Percentiles rank a stretch among this genome's conserved stretches.
phyloP scores from a whole-genome alignment of 306 rosid genomes.

The Begonia masoniana region DNA sequence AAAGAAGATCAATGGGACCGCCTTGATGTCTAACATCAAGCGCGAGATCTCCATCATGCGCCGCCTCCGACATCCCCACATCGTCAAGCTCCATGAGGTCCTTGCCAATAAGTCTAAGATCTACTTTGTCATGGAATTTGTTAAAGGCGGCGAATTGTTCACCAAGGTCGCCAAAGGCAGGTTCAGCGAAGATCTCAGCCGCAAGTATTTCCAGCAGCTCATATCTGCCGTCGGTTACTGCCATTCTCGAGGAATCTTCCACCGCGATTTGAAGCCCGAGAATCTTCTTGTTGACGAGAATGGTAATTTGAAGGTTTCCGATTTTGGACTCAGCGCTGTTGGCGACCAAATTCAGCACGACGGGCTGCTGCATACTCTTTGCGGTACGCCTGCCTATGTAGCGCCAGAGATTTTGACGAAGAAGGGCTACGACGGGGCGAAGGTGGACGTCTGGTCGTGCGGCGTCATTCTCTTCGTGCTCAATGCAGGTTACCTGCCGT shows the following conservation, averaged over 20 bases:
- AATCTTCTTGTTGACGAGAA: conserved; percentile 46
- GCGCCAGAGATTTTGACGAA: conserved; percentile 70
- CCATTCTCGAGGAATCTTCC: conserved; percentile 53
- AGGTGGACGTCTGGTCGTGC: conserved; percentile 61
- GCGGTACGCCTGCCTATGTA: conserved; percentile 82
- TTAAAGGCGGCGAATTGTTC: conserved; percentile 64
- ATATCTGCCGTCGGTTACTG: conserved; percentile 67
- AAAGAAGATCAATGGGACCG: conserved; percentile 30
- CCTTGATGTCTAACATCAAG: conserved; percentile 33
- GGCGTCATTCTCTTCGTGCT: conserved; percentile 51
- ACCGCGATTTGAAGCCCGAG: conserved; percentile 68
- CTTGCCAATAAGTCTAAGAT: conserved; percentile 56
- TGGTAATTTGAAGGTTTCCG: conserved; percentile 44
- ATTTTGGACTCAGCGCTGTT: conserved; percentile 62
- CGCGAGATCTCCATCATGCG: conserved; percentile 62
- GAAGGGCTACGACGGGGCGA: conserved; percentile 67
- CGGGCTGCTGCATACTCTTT: conserved; percentile 57
- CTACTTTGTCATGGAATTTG: conserved; percentile 50
- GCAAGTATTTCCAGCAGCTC: conserved; percentile 39
- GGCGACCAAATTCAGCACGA: conserved; percentile 39
- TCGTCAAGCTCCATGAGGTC: conserved; percentile 56
- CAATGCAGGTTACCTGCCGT: conserved; percentile 59
- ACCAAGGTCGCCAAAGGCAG: conserved; percentile 32
- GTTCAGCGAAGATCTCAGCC: conserved; percentile 35
- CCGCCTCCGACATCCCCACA: conserved; percentile 41